Conservation (phyloP, 768 basidiomycete genomes). For the Russula earlei region DNA sequence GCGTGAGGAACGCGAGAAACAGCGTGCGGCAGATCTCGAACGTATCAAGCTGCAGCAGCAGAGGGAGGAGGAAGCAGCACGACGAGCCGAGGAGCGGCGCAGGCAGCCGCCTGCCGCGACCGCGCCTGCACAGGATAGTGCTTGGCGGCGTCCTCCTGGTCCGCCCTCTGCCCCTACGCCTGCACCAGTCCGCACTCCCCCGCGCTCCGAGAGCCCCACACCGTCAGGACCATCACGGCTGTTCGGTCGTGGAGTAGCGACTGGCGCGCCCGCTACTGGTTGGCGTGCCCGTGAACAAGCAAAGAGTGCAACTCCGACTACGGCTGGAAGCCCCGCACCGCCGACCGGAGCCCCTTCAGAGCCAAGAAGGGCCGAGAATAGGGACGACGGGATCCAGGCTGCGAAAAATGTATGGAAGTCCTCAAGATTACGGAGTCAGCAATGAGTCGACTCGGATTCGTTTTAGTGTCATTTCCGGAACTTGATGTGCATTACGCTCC, state of each 20-base stretch:
- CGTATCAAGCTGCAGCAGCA: constrained; percentile 49
- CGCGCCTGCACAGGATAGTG: constrained; percentile 24
- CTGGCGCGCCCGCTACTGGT: constrained; percentile 27
- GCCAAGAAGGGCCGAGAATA: constrained; percentile 33
- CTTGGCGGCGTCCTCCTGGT: constrained; percentile 20
- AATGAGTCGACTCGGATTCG: background rate
- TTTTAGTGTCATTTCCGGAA: background rate
- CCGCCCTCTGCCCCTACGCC: constrained; percentile 9
- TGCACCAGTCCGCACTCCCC: constrained; percentile 27
- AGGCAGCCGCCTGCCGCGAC: constrained; percentile 27
- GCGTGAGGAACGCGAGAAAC: constrained; percentile 45
- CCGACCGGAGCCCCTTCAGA: background rate
- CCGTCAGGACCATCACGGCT: constrained; percentile 23
- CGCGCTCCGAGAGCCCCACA: constrained; percentile 49
- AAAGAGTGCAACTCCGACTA: constrained; percentile 27
- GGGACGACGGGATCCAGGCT: too few relatives aligned
- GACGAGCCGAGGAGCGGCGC: constrained; percentile 30
- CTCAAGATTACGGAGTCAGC: constrained; percentile 20
- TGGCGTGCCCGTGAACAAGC: constrained; percentile 56
- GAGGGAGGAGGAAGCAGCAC: constrained; percentile 48
- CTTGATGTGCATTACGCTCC: too few relatives aligned
- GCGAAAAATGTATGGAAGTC: constrained; percentile 36
- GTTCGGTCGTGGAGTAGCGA: constrained; percentile 22
- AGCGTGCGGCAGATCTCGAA: constrained; percentile 44
- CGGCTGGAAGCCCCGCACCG: constrained; percentile 31